A percentile compares a stretch with the other conserved stretches of the same genome.
phyloP scores from a whole-genome alignment of 192 early-diverging fungal genomes.

The Coemansia sp. region DNA sequence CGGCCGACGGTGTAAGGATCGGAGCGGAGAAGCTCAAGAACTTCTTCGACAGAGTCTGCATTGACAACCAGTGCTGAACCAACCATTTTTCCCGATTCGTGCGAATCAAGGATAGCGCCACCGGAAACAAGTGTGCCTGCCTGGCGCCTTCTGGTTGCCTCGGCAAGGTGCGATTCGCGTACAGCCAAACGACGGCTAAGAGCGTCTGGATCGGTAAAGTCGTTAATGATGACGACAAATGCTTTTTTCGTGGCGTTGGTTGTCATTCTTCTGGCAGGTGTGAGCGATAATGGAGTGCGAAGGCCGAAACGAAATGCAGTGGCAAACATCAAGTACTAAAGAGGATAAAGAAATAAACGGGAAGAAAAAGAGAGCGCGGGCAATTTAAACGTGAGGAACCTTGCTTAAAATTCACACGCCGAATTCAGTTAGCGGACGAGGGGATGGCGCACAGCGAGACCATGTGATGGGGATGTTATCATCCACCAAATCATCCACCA shows the following conservation, averaged over 20 bases:
- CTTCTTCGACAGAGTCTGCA: slow-evolving; percentile 47
- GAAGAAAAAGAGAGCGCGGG: too few relatives aligned
- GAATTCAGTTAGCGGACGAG: too few relatives aligned
- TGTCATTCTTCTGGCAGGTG: slow-evolving; percentile 1
- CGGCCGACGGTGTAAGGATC: slow-evolving; percentile 56
- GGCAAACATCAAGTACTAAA: too few relatives aligned
- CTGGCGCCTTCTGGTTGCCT: slow-evolving; percentile 26
- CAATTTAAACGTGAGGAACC: too few relatives aligned
- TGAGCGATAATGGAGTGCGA: background rate
- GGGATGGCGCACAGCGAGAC: too few relatives aligned
- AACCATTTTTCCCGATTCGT: slow-evolving; percentile 53
- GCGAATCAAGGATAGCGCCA: slow-evolving; percentile 56
- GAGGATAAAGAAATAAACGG: too few relatives aligned
- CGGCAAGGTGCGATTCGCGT: slow-evolving; percentile 48
- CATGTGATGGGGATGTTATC: too few relatives aligned
- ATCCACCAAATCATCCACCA: too few relatives aligned
- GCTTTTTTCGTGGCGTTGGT: slow-evolving; percentile 13
- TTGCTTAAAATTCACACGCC: too few relatives aligned
- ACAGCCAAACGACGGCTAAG: slow-evolving; percentile 41
- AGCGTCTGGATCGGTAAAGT: slow-evolving; percentile 54
- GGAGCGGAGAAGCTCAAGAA: slow-evolving; percentile 41
- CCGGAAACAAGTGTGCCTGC: slow-evolving; percentile 42
- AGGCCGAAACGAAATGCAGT: too few relatives aligned
- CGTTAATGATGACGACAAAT: slow-evolving; percentile 53
- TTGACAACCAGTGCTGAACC: slow-evolving; percentile 56